Evolutionary conservation across 495 filamentous ascomycete genomes (phyloP), one percentile per base, ranked within the genome.

Genomic region (Schizothecium vesticola): DNA sequence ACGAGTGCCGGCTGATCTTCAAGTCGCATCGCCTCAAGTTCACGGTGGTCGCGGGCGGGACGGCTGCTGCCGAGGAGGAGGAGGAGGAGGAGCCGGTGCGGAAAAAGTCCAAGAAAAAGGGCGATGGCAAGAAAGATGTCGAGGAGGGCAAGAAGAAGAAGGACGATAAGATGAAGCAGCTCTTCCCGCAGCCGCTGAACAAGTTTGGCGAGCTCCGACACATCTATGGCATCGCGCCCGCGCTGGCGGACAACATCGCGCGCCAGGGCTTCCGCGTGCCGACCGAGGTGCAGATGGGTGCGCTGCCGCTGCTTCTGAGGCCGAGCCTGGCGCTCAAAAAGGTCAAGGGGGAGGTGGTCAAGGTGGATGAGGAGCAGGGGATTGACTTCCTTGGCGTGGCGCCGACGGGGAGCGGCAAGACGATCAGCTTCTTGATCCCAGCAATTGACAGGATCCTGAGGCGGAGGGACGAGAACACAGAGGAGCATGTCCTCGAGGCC

Each of bases 341-440:
- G 22, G 66, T 74, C 12, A 61, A 28, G 29, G 71, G 29, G 4
- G 31, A 61, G 24, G 73, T 70, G 23, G 64, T 72, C 11, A 74
- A 80, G 4, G 61, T 80, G 6, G 68, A 72, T n/a, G 69, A 67
- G 4, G 66, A 67, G 23, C 64, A 70, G 33, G 79, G 75, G 4
- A 70, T 91, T 3, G 90, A 98, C 84, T 86, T 99, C 31, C 73
- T 99, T 36, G 89, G 90, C 3, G 89, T 97, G 36, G 95, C 95
- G 16, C 96, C 96, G 3, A 99, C 95, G 3, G 95, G 95, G 22
- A 97, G 93, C 74, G 95, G 95, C n/a, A 99, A 99, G 81, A 98
- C 95, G 0, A 77, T 98, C 65, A 91, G 92, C 3, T 99, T 97
- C 73, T 77, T 98, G 75, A 90, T 99, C 26, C 92, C 93, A 0